Conservation (phyloP, 192 early-diverging fungal species). For the Backusella parvicylindrica region DNA sequence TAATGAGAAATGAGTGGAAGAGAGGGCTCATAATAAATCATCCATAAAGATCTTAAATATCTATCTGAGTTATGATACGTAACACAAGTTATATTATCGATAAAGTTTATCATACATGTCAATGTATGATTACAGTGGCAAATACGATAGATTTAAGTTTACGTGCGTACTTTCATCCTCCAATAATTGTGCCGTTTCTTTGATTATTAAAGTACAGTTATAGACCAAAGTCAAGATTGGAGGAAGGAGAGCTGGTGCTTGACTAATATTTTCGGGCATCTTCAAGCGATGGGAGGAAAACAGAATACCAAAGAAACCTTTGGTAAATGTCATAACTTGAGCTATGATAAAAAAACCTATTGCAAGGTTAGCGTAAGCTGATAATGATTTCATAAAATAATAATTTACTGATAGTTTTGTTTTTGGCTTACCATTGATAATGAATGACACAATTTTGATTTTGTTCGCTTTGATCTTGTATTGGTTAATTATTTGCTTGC, state of each 20-base stretch:
- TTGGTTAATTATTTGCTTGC: neutral
- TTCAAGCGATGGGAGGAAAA: conserved; percentile 1
- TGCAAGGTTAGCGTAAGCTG: conserved; percentile 1
- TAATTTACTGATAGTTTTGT: too few relatives aligned
- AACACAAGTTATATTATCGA: too few relatives aligned
- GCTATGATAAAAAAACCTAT: neutral
- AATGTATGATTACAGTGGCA: too few relatives aligned
- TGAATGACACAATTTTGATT: neutral
- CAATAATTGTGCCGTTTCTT: conserved; percentile 5
- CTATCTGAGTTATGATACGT: too few relatives aligned
- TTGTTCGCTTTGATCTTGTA: neutral
- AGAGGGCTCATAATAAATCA: too few relatives aligned
- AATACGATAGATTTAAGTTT: conserved; percentile 1
- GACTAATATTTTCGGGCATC: conserved; percentile 5
- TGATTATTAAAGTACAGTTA: conserved; percentile 2
- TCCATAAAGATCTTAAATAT: too few relatives aligned
- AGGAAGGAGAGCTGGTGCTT: neutral
- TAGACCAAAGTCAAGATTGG: conserved; percentile 3
- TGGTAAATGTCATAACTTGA: conserved; percentile 1
- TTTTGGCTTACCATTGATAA: neutral
- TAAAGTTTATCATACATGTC: too few relatives aligned
- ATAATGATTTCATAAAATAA: neutral
- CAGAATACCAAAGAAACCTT: neutral
- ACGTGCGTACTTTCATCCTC: neutral
- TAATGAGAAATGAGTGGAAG: too few relatives aligned